phyloP scores from a whole-genome alignment of 1,139 yeast species.

The Saccharomycopsis phalli region DNA sequence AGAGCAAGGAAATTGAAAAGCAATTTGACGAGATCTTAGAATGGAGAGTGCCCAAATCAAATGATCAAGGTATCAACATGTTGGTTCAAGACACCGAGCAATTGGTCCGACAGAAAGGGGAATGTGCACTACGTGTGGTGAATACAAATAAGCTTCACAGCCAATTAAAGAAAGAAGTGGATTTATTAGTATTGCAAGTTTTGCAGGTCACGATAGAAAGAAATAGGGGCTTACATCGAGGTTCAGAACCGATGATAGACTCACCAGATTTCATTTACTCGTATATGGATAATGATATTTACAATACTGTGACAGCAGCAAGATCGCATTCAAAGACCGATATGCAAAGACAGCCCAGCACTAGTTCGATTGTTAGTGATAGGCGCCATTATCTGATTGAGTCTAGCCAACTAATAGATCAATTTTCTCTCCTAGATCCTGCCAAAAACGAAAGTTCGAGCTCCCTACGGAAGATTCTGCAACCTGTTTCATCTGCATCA shows the following conservation, averaged over 20 bases:
- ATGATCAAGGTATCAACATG: conserved; percentile 39
- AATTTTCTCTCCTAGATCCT: conserved; percentile 11
- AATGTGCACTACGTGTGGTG: conserved; percentile 64
- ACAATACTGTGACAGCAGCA: neutral
- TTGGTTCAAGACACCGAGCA: conserved; percentile 62
- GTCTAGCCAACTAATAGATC: conserved; percentile 8
- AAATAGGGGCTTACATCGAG: too few relatives aligned
- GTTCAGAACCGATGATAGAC: too few relatives aligned
- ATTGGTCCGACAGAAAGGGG: conserved; percentile 59
- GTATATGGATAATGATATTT: conserved; percentile 21
- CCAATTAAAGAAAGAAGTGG: conserved; percentile 75
- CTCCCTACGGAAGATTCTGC: conserved; percentile 9
- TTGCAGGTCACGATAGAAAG: too few relatives aligned
- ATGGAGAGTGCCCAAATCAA: conserved; percentile 24
- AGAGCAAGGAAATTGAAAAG: conserved; percentile 11
- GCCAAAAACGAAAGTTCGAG: conserved; percentile 7
- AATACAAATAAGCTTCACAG: conserved; percentile 75
- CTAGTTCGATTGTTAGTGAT: conserved; percentile 15
- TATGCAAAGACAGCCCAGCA: conserved; percentile 16
- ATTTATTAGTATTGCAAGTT: conserved; percentile 54
- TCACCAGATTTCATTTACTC: conserved; percentile 20
- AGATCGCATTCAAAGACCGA: conserved; percentile 6
- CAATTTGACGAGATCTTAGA: conserved; percentile 16
- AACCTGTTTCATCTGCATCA: conserved; percentile 1
- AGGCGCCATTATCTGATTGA: conserved; percentile 9